A percentile compares a stretch with the other conserved stretches of the same genome.
phyloP scores from a whole-genome alignment of 441 rosid genomes.

The Pelargonium australe region DNA sequence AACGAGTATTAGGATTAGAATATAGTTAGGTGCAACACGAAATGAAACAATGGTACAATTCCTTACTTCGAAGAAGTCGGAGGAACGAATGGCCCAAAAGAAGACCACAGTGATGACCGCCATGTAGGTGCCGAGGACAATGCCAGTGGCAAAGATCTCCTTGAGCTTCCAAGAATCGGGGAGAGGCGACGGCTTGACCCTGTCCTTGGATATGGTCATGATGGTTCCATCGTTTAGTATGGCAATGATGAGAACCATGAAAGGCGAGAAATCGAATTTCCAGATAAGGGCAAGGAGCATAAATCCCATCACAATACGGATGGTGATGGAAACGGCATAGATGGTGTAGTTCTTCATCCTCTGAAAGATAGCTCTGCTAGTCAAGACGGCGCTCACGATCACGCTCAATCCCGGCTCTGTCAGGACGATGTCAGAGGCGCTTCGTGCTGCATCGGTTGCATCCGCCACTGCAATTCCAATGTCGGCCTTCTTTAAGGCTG shows the following conservation, averaged over 20 bases:
- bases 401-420: constrained; percentile 12
- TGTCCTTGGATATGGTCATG: constrained; percentile 14
- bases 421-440: constrained; percentile 6
- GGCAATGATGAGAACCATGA: constrained; percentile 12
- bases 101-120: constrained; percentile 4
- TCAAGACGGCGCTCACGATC: constrained; percentile 9
- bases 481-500: constrained; percentile 7
- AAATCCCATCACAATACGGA: constrained; percentile 10
- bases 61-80: constrained; percentile 3
- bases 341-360: constrained; percentile 15
- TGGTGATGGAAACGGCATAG: constrained; percentile 10
- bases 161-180: constrained; percentile 14
- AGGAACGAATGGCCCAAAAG: not conserved
- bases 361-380: constrained; percentile 10
- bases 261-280: constrained; percentile 15
- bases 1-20: too few species aligned
- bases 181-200: constrained; percentile 12
- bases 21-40: not conserved
- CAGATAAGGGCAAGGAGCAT: constrained; percentile 11
- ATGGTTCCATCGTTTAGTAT: constrained; percentile 12
- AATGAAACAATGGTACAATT: too few species aligned
- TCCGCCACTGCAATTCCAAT: constrained; percentile 10
- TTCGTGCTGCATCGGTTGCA: constrained; percentile 9
- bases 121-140: constrained; percentile 12
- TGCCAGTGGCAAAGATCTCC: constrained; percentile 8